Base-by-base conservation (phyloP, 768 basidiomycete genomes). In the Collybia sordida region DNA sequence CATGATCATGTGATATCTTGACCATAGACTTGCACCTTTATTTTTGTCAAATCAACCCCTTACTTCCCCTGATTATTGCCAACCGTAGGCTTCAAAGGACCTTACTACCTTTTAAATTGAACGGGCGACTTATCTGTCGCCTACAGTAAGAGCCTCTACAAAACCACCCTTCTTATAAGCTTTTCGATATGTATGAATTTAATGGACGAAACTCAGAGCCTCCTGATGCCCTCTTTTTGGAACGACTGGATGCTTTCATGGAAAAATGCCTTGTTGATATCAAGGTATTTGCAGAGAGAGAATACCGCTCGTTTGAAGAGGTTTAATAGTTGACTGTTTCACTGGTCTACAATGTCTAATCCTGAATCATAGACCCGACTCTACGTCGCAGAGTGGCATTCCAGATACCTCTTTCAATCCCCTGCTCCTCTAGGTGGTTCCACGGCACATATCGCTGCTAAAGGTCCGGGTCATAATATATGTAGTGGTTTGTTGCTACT, bases 381-480 rank as follows among this genome's bases (percentile, higher is more conserved):
- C 59, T 71, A 70, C 41, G 74, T 86, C 52, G 81, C 85, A n/a
- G 79, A 85, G 62, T 79, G 80, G 75, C 83, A 88, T 55, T 73
- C 74, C 52, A 79, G 72, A 58, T 75, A 77, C 62, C 75, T 88
- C 24, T 85, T 85, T 62, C 61, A 59, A 50, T 51, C 62, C 22
- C 59, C 54, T 34, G 27, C 49, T 11, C 22, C 36, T 28, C 45
- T 49, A 14, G 47, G 39, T 37, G 42, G 50, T 27, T 36, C 44
- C 35, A 35, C 56, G 19, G 37, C 45, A 2, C 54, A 57, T 8
- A 57, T 59, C 42, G 53, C 21, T 42, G 44, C 43, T n/a, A 56
- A 57, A 61, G 59, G 59, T 60, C 57, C 38, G 61, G 53, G 50
- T 51, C 28, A 44, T 41, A 24, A 38, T n/a, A 49, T 51, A 35